Conservation (phyloP, 2,329 filamentous ascomycete genomes). For the Neurospora sp. region DNA sequence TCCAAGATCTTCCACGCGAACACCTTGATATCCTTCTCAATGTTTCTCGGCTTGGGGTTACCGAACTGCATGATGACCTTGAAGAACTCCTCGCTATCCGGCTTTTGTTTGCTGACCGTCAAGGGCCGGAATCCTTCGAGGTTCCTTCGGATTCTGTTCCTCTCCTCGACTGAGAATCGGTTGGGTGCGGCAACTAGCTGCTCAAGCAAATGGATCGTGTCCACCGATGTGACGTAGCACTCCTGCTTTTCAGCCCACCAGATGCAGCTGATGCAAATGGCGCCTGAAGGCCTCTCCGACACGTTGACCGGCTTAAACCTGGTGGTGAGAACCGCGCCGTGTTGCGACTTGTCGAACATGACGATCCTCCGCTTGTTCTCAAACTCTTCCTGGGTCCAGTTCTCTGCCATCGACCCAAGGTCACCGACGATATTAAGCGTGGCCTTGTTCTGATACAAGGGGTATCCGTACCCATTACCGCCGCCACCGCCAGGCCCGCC, state of each 20-base stretch:
- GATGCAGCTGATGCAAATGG: conserved; percentile 95
- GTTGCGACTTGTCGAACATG: conserved; percentile 74
- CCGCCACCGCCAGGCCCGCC: conserved; percentile 29
- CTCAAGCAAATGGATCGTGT: conserved; percentile 92
- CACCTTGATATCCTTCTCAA: conserved; percentile 98
- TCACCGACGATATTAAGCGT: conserved; percentile 77
- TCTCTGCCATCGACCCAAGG: conserved; percentile 69
- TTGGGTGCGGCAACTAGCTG: conserved; percentile 66
- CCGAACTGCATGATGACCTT: conserved; percentile 98
- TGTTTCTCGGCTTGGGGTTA: conserved; percentile 89
- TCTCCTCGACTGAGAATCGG: conserved; percentile 91
- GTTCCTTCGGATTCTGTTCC: conserved; percentile 94
- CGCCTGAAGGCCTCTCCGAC: conserved; percentile 70
- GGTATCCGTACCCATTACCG: conserved; percentile 62
- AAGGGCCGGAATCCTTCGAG: conserved; percentile 86
- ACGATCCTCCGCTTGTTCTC: conserved; percentile 74
- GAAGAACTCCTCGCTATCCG: conserved; percentile 94
- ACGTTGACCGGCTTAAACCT: conserved; percentile 70
- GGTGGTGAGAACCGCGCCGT: conserved; percentile 69
- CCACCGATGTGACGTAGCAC: conserved; percentile 91
- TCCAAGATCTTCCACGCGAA: conserved; percentile 91
- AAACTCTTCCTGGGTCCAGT: conserved; percentile 77
- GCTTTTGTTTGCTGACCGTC: conserved; percentile 87
- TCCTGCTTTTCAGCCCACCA: conserved; percentile 89
- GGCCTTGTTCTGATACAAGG: conserved; percentile 68